phyloP scores from a whole-genome alignment of 2,329 filamentous ascomycete species.

The Fusarium sp. region DNA sequence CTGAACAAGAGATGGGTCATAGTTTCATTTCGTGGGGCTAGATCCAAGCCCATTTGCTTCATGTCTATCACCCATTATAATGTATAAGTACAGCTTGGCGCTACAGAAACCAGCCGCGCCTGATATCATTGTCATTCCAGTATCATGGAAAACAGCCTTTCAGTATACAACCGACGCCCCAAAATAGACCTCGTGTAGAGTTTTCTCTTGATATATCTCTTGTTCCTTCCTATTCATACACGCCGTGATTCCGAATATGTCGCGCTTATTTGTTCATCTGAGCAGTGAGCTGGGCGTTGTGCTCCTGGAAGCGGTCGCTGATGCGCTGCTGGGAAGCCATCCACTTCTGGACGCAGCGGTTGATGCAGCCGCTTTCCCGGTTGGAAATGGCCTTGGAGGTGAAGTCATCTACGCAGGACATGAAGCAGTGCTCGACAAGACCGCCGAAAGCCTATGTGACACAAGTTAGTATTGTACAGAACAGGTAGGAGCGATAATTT shows the following conservation, averaged over 20 bases:
- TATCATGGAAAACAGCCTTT: conserved; percentile 13
- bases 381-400: conserved; percentile 92
- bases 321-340: conserved; percentile 92
- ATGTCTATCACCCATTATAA: conserved; percentile 37
- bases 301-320: conserved; percentile 87
- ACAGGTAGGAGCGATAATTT: no score
- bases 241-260: neutral
- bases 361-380: conserved; percentile 91
- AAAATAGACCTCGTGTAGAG: conserved; percentile 8
- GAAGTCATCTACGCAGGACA: conserved; percentile 98
- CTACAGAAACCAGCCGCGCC: conserved; percentile 28
- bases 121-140: conserved; percentile 21
- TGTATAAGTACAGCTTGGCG: conserved; percentile 45
- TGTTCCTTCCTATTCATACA: conserved; percentile 42
- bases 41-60: conserved; percentile 9
- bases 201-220: conserved; percentile 9
- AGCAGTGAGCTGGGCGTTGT: conserved; percentile 71
- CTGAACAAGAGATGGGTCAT: conserved; percentile 23
- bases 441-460: conserved; percentile 52
- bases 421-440: conserved; percentile 87
- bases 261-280: conserved; percentile 58
- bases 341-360: conserved; percentile 95
- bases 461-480: neutral
- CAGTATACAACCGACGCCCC: conserved; percentile 25
- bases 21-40: conserved; percentile 22